These are phyloP conservation scores for Mycena metata DNA, from an alignment of 768 basidiomycete genomes.

Conservation along the genomic window DNA sequence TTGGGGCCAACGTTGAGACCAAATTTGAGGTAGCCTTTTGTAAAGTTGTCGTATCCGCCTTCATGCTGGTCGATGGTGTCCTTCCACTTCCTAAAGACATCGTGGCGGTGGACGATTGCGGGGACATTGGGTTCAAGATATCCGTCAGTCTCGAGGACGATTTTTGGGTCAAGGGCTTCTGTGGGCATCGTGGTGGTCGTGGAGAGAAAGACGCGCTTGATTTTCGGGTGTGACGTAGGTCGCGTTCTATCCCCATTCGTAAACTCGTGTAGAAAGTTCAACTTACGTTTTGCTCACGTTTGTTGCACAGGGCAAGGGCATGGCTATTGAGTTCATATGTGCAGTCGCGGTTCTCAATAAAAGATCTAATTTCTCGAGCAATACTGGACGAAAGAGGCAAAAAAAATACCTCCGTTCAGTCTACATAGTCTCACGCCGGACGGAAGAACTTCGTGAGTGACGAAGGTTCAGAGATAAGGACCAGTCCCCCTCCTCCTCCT, in stretches of 20 bases:
- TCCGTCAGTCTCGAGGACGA: conserved; percentile 73
- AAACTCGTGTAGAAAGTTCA: no score
- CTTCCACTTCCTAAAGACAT: conserved; percentile 81
- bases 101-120: conserved; percentile 77
- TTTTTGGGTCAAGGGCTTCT: conserved; percentile 65
- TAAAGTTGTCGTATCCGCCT: conserved; percentile 87
- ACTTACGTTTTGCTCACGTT: no score
- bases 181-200: conserved; percentile 56
- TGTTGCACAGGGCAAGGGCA: no score
- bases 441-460: no score
- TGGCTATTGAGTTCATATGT: no score
- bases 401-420: no score
- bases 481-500: no score
- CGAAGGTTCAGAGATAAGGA: no score
- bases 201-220: conserved; percentile 30
- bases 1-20: conserved; percentile 81
- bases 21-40: conserved; percentile 82
- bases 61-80: conserved; percentile 80
- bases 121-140: conserved; percentile 83
- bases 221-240: background rate
- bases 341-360: no score
- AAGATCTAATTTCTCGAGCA: no score
- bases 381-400: no score
- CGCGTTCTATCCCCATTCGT: conserved; percentile 1
- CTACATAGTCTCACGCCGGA: no score